phyloP scores from a whole-genome alignment of 2,329 filamentous ascomycete species.

The Diaporthe velutina region DNA sequence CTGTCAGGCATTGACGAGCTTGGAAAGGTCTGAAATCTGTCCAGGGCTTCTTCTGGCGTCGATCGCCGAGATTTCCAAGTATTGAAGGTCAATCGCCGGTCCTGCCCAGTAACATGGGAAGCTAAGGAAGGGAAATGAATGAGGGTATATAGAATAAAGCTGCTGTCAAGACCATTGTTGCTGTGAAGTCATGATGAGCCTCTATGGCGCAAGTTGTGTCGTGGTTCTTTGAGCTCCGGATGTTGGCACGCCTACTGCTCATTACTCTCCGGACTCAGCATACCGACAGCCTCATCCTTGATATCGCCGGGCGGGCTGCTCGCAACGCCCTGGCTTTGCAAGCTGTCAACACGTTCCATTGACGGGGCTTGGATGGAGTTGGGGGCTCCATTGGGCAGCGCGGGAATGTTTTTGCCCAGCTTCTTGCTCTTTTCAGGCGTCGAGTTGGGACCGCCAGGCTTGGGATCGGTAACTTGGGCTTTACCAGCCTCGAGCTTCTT shows the following conservation, averaged over 20 bases:
- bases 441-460: conserved; percentile 51
- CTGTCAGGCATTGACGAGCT: not conserved
- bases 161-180: not conserved
- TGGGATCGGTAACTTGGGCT: conserved; percentile 65
- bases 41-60: not conserved
- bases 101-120: not conserved
- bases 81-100: not conserved
- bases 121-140: not conserved
- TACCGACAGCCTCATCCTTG: conserved; percentile 78
- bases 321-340: conserved; percentile 68
- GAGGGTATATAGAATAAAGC: not conserved
- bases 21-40: not conserved
- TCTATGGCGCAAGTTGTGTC: not conserved
- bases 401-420: conserved; percentile 53
- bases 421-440: conserved; percentile 63
- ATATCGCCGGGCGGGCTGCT: conserved; percentile 68
- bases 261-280: conserved; percentile 89
- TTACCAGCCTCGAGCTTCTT: conserved; percentile 74
- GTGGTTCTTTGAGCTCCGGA: not conserved
- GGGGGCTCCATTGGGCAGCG: conserved; percentile 54
- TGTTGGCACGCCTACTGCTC: conserved; percentile 53
- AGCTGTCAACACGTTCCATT: conserved; percentile 72
- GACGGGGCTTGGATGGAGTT: conserved; percentile 55
- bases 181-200: not conserved
- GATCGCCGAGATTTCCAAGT: not conserved